A percentile compares a stretch with the other conserved stretches of the same genome.
These are phyloP conservation scores for Sporothrix inflata DNA, from an alignment of 2,329 filamentous ascomycete genomes.

Conservation along the genomic window DNA sequence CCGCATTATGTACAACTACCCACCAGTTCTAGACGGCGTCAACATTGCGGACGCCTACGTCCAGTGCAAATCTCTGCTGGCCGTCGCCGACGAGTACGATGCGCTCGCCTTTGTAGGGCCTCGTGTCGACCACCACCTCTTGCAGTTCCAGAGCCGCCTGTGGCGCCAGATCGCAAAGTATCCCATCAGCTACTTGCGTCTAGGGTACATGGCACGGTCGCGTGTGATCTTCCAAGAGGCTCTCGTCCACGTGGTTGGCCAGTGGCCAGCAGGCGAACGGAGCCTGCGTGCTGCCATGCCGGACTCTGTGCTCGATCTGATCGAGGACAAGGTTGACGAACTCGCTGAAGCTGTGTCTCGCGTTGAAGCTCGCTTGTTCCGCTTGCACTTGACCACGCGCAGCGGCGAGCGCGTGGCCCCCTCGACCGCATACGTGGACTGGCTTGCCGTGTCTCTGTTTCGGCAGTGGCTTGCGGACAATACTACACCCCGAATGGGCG, in stretches of 20 bases:
- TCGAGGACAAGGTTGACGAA: conserved; percentile 94
- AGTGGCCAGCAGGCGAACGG: conserved; percentile 82
- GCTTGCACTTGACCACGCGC: conserved; percentile 75
- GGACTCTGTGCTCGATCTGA: conserved; percentile 78
- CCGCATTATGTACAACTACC: conserved; percentile 92
- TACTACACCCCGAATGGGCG: conserved; percentile 69
- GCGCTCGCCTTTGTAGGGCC: conserved; percentile 85
- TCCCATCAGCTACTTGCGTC: conserved; percentile 85
- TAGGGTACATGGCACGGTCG: conserved; percentile 83
- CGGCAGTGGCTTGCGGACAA: conserved; percentile 93
- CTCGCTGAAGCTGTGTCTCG: conserved; percentile 79
- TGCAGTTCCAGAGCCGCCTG: conserved; percentile 86
- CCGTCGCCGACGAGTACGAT: conserved; percentile 92
- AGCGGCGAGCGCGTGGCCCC: conserved; percentile 83
- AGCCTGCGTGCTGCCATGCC: conserved; percentile 76
- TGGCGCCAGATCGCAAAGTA: conserved; percentile 98
- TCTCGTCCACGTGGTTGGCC: conserved; percentile 89
- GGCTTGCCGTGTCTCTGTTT: conserved; percentile 85
- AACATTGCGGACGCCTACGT: conserved; percentile 93
- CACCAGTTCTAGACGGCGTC: conserved; percentile 77
- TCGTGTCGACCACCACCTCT: conserved; percentile 87
- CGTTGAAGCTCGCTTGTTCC: conserved; percentile 80
- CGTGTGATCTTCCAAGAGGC: conserved; percentile 86
- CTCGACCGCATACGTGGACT: conserved; percentile 79
- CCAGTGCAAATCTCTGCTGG: conserved; percentile 87